Conservation (phyloP, 805 yeast species). For the Starmera caribaea region DNA sequence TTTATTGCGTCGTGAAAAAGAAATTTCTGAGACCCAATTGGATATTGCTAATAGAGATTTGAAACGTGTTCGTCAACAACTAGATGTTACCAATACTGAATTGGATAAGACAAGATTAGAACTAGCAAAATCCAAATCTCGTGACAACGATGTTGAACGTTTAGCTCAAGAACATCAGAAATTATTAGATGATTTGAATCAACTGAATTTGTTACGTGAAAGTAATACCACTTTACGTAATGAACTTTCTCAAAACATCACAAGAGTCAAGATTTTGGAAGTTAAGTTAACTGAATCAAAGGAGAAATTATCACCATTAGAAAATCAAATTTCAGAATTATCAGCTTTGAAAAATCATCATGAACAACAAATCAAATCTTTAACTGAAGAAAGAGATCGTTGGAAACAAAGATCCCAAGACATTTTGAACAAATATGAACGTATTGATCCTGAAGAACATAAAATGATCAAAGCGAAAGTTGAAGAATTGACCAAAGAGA, state of each 20-base stretch:
- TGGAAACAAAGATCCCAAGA: constrained; percentile 48
- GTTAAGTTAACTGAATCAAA: constrained; percentile 22
- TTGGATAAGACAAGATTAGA: constrained; percentile 44
- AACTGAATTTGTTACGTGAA: constrained; percentile 55
- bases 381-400: constrained; percentile 45
- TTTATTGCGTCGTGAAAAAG: constrained; percentile 67
- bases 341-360: constrained; percentile 36
- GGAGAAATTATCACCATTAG: constrained; percentile 34
- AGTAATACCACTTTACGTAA: constrained; percentile 55
- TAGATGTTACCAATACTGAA: constrained; percentile 38
- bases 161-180: constrained; percentile 30
- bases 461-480: constrained; percentile 24
- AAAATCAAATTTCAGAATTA: constrained; percentile 26
- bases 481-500: constrained; percentile 12
- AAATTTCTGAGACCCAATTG: constrained; percentile 52
- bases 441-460: constrained; percentile 37
- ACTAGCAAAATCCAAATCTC: constrained; percentile 27
- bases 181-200: constrained; percentile 44
- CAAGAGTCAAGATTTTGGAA: constrained; percentile 30
- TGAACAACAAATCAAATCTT: constrained; percentile 35
- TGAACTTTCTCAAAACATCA: constrained; percentile 29
- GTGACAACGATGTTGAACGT: constrained; percentile 16
- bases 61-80: constrained; percentile 38
- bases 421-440: constrained; percentile 33
- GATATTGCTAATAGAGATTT: constrained; percentile 45